Conservation (phyloP, 164 flowering plant species). For the Piper longum region DNA sequence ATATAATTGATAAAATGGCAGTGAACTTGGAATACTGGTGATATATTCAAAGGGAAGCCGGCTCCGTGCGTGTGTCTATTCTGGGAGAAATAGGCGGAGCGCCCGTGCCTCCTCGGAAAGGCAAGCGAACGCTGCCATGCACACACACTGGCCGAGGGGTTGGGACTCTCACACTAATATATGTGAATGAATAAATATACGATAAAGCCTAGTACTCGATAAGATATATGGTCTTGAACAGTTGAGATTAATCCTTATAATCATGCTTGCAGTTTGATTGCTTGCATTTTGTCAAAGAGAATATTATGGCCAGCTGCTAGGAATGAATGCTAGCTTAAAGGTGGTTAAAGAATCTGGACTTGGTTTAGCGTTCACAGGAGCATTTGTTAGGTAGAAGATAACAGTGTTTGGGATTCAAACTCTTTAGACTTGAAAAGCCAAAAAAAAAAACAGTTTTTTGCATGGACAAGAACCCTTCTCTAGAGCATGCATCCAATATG, state of each 20-base stretch:
- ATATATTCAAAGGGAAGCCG: too few species aligned
- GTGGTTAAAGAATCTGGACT: not conserved
- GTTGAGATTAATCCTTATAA: too few species aligned
- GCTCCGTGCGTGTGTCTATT: too few species aligned
- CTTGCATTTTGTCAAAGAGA: too few species aligned
- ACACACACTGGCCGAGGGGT: conserved; percentile 14
- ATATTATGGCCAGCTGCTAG: not conserved
- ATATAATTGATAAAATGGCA: too few species aligned
- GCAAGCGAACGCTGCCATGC: conserved; percentile 16
- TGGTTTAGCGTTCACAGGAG: not conserved
- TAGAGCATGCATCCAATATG: not conserved
- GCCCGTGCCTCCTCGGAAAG: conserved; percentile 64
- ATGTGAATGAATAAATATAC: not conserved
- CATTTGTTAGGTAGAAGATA: not conserved
- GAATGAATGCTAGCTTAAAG: not conserved
- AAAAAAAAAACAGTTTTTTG: not conserved
- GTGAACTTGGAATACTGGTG: too few species aligned
- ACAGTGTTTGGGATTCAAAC: not conserved
- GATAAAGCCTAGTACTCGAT: too few species aligned
- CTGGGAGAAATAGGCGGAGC: conserved; percentile 71
- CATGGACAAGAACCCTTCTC: not conserved
- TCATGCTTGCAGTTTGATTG: too few species aligned
- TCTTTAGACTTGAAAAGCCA: not conserved
- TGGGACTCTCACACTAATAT: not conserved
- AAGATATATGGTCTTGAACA: too few species aligned